These are phyloP conservation scores for Candida tibetensis DNA, from an alignment of 805 yeast genomes.

Conservation along the genomic window DNA sequence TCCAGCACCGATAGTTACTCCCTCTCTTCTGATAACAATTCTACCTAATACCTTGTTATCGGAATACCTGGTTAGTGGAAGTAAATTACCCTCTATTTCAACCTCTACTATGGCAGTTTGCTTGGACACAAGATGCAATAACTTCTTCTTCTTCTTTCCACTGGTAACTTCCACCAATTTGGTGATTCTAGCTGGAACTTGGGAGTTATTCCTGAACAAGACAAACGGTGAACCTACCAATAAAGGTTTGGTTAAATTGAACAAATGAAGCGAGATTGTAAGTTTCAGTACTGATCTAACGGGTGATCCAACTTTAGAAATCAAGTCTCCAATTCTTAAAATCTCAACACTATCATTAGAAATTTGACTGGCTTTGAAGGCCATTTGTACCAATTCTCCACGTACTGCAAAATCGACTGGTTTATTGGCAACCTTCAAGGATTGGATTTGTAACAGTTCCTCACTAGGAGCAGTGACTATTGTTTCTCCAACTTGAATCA, in stretches of 20 bases:
- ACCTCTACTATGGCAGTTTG: slow-evolving; percentile 59
- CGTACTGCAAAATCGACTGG: slow-evolving; percentile 54
- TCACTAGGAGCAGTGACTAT: slow-evolving; percentile 55
- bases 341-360: slow-evolving; percentile 52
- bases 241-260: slow-evolving; percentile 60
- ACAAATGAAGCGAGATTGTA: slow-evolving; percentile 28
- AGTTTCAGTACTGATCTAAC: slow-evolving; percentile 28
- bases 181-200: slow-evolving; percentile 64
- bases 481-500: slow-evolving; percentile 68
- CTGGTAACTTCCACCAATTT: slow-evolving; percentile 35
- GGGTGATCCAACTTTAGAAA: slow-evolving; percentile 24
- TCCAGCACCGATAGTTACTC: slow-evolving; percentile 69
- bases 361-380: slow-evolving; percentile 45
- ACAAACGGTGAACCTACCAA: slow-evolving; percentile 78
- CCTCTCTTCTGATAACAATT: slow-evolving; percentile 67
- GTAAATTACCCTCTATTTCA: slow-evolving; percentile 44
- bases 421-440: slow-evolving; percentile 29
- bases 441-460: slow-evolving; percentile 42
- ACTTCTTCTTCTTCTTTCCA: slow-evolving; percentile 24
- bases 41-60: slow-evolving; percentile 58
- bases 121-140: slow-evolving; percentile 56
- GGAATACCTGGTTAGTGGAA: slow-evolving; percentile 52
- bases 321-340: slow-evolving; percentile 59
- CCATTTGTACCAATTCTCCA: slow-evolving; percentile 56
- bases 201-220: slow-evolving; percentile 71